Base-by-base conservation (phyloP, 2,329 filamentous ascomycete genomes). In the Cytospora paraplurivora region DNA sequence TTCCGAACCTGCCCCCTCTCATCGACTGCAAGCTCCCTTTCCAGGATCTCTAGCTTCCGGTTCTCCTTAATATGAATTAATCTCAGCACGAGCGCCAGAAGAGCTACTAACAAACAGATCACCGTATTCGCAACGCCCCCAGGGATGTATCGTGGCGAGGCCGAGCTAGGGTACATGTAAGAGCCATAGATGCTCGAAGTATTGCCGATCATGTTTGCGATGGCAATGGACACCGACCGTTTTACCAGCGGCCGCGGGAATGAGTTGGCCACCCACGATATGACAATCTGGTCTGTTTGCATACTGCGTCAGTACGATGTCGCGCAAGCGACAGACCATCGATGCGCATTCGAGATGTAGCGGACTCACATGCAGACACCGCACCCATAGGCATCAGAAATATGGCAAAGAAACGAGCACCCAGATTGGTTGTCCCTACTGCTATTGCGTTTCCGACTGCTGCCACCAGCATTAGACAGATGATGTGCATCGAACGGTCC, bases 201-300 rank as follows among this genome's bases (percentile, higher is more conserved):
- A 71, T 89, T 89, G 0, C 88, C 89, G 50, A 91, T 78, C 68
- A 89, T 75, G 70, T 90, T 89, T 55, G 88, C 76, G n/a, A 91
- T 80, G 10, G 88, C 85, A 58, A 91, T 88, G 4, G 82, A 82
- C 1, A 84, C 83, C 5, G 88, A 89, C 1, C 88, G 82, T 55
- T 88, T 86, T 2, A 87, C 88, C 2, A 88, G 74, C 1, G 89
- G 88, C 73, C 89, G 90, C 0, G 89, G 88, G 41, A 92, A 82
- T 10, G 89, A 88, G 67, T 91, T 90, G 4, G 86, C 85, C 38
- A 92, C 86, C 69, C 83, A 84, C 0, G 88, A 85, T 53, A 92
- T 88, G 32, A 92, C 83, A 65, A 83, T 82, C 67, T 81, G 79
- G 49, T 81, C 75, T 76, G 61, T 27, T 27, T 12, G 19, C 10